phyloP scores from a whole-genome alignment of 2,329 filamentous ascomycete species.

The Talaromyces sp. region DNA sequence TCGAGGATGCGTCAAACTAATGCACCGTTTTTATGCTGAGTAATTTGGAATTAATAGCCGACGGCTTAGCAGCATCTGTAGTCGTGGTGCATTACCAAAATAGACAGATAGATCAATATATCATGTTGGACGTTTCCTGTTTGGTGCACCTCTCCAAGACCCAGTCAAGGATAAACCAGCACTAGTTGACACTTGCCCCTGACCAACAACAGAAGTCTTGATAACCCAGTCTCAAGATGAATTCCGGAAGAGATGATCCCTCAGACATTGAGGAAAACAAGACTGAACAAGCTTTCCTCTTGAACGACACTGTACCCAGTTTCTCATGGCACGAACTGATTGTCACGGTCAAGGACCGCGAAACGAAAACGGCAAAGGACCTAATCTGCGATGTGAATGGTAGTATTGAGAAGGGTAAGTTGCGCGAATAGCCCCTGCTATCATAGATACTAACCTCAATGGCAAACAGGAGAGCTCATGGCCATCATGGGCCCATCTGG shows the following conservation, averaged over 20 bases:
- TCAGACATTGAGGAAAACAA: conserved; percentile 5
- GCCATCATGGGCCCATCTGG: conserved; percentile 77
- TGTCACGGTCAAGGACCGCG: conserved; percentile 69
- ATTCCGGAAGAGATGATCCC: neutral
- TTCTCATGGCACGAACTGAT: conserved; percentile 66
- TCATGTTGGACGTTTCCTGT: neutral
- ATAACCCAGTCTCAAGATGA: neutral
- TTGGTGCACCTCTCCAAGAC: neutral
- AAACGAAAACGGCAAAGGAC: conserved; percentile 59
- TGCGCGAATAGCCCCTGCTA: neutral
- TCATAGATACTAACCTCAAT: neutral
- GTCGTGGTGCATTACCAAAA: neutral
- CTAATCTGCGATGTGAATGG: conserved; percentile 64
- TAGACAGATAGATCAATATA: neutral
- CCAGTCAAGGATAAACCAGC: neutral
- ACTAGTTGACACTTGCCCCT: neutral
- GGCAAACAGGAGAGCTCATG: conserved; percentile 60
- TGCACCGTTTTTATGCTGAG: neutral
- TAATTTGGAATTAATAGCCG: neutral
- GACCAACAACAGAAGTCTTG: neutral
- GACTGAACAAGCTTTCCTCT: conserved; percentile 20
- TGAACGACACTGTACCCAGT: conserved; percentile 60
- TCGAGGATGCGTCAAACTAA: neutral
- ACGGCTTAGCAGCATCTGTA: neutral
- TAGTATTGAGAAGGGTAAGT: conserved; percentile 58